phyloP scores from a whole-genome alignment of 176 grass and related monocot genomes.

The Oryza officinalis region DNA sequence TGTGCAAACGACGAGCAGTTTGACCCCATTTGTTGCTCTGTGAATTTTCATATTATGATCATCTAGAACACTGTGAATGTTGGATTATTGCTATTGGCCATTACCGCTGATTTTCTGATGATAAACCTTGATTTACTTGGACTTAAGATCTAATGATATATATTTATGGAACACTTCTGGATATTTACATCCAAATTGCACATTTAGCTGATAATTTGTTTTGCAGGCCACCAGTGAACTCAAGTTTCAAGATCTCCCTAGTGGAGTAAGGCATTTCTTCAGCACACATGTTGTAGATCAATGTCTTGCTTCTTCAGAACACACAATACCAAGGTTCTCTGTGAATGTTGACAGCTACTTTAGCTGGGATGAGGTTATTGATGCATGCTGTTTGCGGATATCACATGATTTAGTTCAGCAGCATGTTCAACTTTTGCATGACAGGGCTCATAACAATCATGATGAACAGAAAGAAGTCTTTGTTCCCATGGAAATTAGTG shows the following conservation, averaged over 20 bases:
- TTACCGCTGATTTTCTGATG: background rate
- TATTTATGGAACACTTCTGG: background rate
- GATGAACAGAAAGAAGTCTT: constrained; percentile 44
- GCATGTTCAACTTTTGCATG: constrained; percentile 81
- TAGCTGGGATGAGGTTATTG: constrained; percentile 66
- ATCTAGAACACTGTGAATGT: background rate
- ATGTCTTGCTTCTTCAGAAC: constrained; percentile 53
- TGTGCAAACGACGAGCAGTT: constrained; percentile 4
- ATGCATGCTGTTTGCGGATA: constrained; percentile 62
- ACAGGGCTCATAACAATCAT: constrained; percentile 47
- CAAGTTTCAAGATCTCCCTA: constrained; percentile 78
- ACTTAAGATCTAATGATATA: constrained; percentile 12
- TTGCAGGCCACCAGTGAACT: constrained; percentile 81
- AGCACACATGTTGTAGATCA: constrained; percentile 56
- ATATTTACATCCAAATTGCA: constrained; percentile 25
- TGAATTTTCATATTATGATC: constrained; percentile 23
- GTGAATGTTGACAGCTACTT: constrained; percentile 71
- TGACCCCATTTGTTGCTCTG: background rate
- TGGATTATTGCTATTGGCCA: background rate
- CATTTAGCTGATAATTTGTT: constrained; percentile 38
- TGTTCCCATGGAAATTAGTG: constrained; percentile 43
- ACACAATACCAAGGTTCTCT: constrained; percentile 73
- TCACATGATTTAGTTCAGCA: constrained; percentile 74
- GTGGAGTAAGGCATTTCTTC: constrained; percentile 82
- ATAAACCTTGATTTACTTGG: background rate